Evolutionary conservation across 148 eudicot species (phyloP).

Genomic region (Silene conica): DNA sequence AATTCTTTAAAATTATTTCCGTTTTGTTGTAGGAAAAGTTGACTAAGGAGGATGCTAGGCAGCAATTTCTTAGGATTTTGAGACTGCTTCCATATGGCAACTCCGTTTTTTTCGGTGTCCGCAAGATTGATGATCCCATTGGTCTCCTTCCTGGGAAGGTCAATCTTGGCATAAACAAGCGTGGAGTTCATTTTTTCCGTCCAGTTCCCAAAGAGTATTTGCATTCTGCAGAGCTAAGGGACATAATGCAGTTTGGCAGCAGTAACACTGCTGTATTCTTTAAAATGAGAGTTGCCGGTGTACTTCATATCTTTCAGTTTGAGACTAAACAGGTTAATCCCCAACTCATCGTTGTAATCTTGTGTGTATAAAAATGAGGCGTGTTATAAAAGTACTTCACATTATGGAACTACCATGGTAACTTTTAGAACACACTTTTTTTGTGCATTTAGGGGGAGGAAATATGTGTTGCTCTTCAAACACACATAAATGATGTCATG

Average conservation of each 20-base stretch:
- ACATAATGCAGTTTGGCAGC: slow-evolving; percentile 99
- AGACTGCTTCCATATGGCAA: slow-evolving; percentile 91
- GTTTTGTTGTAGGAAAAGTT: slow-evolving; percentile 58
- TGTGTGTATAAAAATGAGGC: background rate
- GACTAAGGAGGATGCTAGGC: slow-evolving; percentile 97
- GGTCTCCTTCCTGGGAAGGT: slow-evolving; percentile 95
- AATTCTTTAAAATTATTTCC: background rate
- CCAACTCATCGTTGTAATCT: background rate
- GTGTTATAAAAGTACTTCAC: background rate
- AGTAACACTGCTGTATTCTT: slow-evolving; percentile 97
- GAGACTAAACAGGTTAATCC: slow-evolving; percentile 90
- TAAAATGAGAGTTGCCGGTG: slow-evolving; percentile 99
- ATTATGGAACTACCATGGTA: background rate
- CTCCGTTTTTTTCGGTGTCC: slow-evolving; percentile 96
- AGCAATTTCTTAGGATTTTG: slow-evolving; percentile 77
- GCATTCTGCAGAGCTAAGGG: slow-evolving; percentile 95
- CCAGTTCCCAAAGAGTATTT: slow-evolving; percentile 97
- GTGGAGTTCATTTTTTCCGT: slow-evolving; percentile 99
- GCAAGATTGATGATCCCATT: slow-evolving; percentile 99
- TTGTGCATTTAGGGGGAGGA: slow-evolving; percentile 76
- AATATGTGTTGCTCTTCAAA: slow-evolving; percentile 97
- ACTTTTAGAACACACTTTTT: slow-evolving; percentile 6
- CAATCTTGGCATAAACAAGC: slow-evolving; percentile 87
- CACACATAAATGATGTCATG: slow-evolving; percentile 99
- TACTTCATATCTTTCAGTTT: slow-evolving; percentile 93